Evolutionary conservation across 202 grass and related monocot genomes (phyloP), one percentile per base, ranked within the genome.

Genomic region (Zizania palustris): DNA sequence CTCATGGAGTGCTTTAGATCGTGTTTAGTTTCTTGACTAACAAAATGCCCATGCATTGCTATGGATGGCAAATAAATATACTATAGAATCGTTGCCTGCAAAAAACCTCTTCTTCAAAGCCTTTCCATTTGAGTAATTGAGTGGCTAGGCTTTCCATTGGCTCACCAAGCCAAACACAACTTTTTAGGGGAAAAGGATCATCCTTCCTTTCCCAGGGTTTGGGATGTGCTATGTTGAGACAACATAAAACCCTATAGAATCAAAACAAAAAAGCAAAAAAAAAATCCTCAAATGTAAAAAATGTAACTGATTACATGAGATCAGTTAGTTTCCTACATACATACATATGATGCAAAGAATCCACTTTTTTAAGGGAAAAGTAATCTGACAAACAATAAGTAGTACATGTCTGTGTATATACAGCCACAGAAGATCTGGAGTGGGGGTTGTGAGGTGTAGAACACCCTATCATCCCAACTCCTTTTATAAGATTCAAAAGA

Each of bases 11-110:
- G 55, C 76, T 77, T 71, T 45, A 19, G 7, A 60, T 75, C 58
- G n/a, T 79, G 16, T 60, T 78, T 67, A 50, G 42, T 72, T 72
- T 65, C 36, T 58, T 65, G 66, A 7, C 51, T 55, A 20, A n/a
- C 50, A 7, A 7, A 18, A 18, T 18, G 50, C 51, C 7, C 51
- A 55, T 19, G 6, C 18, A n/a, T 55, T 54, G 16, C 16, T 2
- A n/a, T 53, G 16, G 15, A 7, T 18, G 16, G 7, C 7, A 6
- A 53, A 53, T 53, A 20, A 20, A 19, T 20, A 20, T 55, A 20
- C n/a, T 20, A 9, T 55, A 19, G 51, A n/a, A 20, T n/a, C 28
- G 28, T 28, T 28, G 28, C 28, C 28, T 2, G 28, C 28, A 28
- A 28, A 28, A 28, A 28, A 28, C 28, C 28, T 28, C 28, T 28